Evolutionary conservation across 495 filamentous ascomycete species (phyloP), one percentile per base, ranked within the genome.

Genomic region (Pyrenula aspistea): DNA sequence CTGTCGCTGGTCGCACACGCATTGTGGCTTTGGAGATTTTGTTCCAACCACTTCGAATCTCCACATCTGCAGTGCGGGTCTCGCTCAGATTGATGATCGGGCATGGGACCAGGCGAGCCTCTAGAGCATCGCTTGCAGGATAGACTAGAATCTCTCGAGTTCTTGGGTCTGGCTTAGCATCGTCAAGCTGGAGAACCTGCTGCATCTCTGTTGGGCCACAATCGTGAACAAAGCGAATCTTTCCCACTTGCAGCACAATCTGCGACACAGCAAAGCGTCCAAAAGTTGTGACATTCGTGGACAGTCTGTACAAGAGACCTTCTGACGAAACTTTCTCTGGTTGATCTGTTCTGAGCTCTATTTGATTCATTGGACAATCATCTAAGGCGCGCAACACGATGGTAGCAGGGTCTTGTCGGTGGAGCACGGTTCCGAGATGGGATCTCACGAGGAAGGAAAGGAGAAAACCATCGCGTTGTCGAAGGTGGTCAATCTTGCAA

Each of bases 1-100:
- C 93, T 2, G 94, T 92, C 2, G 86, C 89, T 57, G 91, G 80
- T 61, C 84, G 81, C 24, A 96, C 73, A 25, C 84, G 83, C 54
- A 99, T 66, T 57, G 86, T 84, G 36, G 83, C 84, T 12, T 64
- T 77, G 25, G 71, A 68, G 51, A 96, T 77, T 2, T 86, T 69
- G 63, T 97, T 96, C 76, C 84, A 83, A 23, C 92, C 92, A 49
- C 82, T 84, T 50, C 75, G 67, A 10, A 95, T 68, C 56, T 83
- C 78, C 51, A 99, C 69, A 58, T 95, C 86, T 2, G 96, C 68
- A 10, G 80, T 82, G 53, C 85, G 84, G 60, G 82, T 59, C 82
- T 79, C 62, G 93, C 88, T 2, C 97, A 78, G 60, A 89, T 83
- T 53, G 95, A 67, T 47, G 67, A 54, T 50, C 71, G 74, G 2